These are phyloP conservation scores for Sporothrix dimorphospora DNA, from an alignment of 2,329 filamentous ascomycete species.

Conservation along the genomic window DNA sequence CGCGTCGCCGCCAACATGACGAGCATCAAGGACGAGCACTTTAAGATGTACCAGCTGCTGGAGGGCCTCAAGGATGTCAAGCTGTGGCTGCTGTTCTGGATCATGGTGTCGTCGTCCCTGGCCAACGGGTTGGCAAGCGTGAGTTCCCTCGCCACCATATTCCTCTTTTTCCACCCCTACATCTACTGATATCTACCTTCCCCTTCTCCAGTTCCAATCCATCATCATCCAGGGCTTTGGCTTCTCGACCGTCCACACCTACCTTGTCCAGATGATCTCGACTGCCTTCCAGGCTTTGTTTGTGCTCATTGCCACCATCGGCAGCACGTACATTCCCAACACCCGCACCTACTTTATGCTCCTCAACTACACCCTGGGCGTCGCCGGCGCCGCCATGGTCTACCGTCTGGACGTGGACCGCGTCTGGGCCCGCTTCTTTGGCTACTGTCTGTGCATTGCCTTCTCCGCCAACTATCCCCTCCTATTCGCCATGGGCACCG, in stretches of 20 bases:
- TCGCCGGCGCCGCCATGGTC: slow-evolving; percentile 55
- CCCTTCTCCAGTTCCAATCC: slow-evolving; percentile 43
- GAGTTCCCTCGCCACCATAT: no score
- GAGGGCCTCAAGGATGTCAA: slow-evolving; percentile 63
- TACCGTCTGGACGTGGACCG: slow-evolving; percentile 48
- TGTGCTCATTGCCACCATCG: slow-evolving; percentile 52
- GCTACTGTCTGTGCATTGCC: slow-evolving; percentile 42
- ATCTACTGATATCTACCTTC: slow-evolving; percentile 39
- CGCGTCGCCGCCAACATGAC: slow-evolving; percentile 56
- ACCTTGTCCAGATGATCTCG: slow-evolving; percentile 58
- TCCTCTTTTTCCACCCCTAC: slow-evolving; percentile 18
- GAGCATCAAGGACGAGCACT: slow-evolving; percentile 58
- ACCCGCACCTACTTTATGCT: slow-evolving; percentile 59
- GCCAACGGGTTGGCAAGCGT: neutral
- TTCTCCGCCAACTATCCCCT: slow-evolving; percentile 49
- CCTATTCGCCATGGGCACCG: slow-evolving; percentile 55
- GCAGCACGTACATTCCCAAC: slow-evolving; percentile 55
- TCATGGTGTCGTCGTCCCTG: neutral
- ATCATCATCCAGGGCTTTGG: slow-evolving; percentile 43
- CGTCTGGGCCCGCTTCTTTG: slow-evolving; percentile 59
- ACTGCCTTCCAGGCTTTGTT: slow-evolving; percentile 61
- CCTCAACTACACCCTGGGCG: slow-evolving; percentile 57
- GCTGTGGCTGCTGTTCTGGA: slow-evolving; percentile 49
- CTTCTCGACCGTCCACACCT: slow-evolving; percentile 37
- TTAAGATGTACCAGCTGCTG: slow-evolving; percentile 58